These are phyloP conservation scores for Pyrus hybrid DNA, from an alignment of 331 rosid species.

Conservation along the genomic window DNA sequence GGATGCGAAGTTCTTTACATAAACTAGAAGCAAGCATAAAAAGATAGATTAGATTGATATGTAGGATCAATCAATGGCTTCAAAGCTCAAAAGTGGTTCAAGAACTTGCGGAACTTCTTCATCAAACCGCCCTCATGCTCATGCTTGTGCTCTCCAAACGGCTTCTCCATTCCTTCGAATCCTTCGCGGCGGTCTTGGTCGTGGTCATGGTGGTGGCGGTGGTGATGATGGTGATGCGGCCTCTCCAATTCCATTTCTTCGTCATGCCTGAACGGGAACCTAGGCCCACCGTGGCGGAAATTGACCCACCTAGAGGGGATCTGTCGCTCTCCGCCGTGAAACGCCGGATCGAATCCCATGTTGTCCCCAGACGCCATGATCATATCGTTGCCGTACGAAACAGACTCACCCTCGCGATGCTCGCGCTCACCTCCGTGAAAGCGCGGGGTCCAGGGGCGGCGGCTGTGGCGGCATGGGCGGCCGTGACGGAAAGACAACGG, in stretches of 20 bases:
- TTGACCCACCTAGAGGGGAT: constrained; percentile 7
- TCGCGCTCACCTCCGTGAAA: neutral
- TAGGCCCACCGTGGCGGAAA: constrained; percentile 16
- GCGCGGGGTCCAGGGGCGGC: constrained; percentile 1
- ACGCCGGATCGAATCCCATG: neutral
- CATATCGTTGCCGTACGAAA: constrained; percentile 24
- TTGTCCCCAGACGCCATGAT: neutral
- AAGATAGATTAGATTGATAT: neutral
- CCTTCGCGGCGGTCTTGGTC: constrained; percentile 5
- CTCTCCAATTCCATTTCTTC: constrained; percentile 1
- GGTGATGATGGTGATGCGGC: constrained; percentile 9
- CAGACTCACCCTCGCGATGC: neutral
- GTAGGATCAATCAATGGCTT: neutral
- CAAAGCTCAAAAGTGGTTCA: constrained; percentile 14
- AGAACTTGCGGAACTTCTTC: constrained; percentile 24
- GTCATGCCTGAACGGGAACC: neutral
- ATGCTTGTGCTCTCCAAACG: neutral
- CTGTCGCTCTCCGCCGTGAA: constrained; percentile 9
- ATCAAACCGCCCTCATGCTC: constrained; percentile 11
- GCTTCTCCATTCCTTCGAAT: neutral
- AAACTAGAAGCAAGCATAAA: neutral
- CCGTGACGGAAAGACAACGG: constrained; percentile 22
- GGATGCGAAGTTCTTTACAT: constrained; percentile 38
- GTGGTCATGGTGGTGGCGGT: neutral
- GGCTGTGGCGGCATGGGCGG: constrained; percentile 8